phyloP scores from a whole-genome alignment of 1,139 yeast species.

The Suhomyces kunorum region DNA sequence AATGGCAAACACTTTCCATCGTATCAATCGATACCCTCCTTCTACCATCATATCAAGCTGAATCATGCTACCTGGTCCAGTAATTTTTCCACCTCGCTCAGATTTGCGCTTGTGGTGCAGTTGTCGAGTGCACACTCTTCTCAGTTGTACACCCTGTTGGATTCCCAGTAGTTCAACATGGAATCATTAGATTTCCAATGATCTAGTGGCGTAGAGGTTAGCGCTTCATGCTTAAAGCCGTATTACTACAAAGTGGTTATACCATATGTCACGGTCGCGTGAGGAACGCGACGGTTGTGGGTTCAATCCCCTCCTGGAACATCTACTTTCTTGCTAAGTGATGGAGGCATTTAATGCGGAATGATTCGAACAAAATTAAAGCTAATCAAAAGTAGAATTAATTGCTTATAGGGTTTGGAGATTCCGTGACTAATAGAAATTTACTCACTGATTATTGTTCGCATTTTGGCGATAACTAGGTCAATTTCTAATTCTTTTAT shows the following conservation, averaged over 20 bases:
- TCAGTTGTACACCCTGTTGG: constrained; percentile 5
- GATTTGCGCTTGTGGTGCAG: constrained; percentile 8
- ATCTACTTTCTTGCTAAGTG: constrained; percentile 37
- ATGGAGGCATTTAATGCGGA: too few relatives aligned
- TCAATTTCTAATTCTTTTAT: too few relatives aligned
- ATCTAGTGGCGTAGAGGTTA: constrained; percentile 59
- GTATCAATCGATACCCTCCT: too few relatives aligned
- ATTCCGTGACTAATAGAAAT: too few relatives aligned
- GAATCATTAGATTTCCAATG: constrained; percentile 19
- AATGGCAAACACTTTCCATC: too few relatives aligned
- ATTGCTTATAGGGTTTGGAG: too few relatives aligned
- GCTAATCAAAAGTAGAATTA: neutral
- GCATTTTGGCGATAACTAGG: too few relatives aligned
- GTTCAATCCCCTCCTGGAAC: constrained; percentile 60
- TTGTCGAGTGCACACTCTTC: neutral
- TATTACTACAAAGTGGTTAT: constrained; percentile 50
- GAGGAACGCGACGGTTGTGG: constrained; percentile 62
- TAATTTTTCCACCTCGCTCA: constrained; percentile 4
- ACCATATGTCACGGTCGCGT: constrained; percentile 57
- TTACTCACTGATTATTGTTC: too few relatives aligned
- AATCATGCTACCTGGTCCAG: too few relatives aligned
- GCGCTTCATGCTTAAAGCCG: constrained; percentile 59
- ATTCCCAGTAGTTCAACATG: constrained; percentile 8
- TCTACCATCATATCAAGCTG: too few relatives aligned
- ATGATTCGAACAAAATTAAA: too few relatives aligned